These are phyloP conservation scores for Hymenoscyphus scutula DNA, from an alignment of 2,329 filamentous ascomycete species.

Conservation along the genomic window DNA sequence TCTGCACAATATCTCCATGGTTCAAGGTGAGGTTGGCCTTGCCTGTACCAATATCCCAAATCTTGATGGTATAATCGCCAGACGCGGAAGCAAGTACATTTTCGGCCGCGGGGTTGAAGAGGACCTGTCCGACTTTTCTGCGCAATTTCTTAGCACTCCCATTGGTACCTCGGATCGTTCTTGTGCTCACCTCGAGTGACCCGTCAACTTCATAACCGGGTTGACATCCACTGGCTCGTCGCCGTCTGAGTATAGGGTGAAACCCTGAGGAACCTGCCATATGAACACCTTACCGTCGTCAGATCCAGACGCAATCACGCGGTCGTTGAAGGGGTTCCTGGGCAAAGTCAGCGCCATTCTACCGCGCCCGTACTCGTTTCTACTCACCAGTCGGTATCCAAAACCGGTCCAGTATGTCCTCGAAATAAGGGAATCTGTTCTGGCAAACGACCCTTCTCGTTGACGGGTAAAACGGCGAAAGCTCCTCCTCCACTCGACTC, in stretches of 20 bases:
- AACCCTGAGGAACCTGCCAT: slow-evolving; percentile 89
- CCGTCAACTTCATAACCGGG: slow-evolving; percentile 77
- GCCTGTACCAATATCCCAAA: slow-evolving; percentile 89
- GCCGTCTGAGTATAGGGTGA: slow-evolving; percentile 78
- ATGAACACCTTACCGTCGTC: slow-evolving; percentile 97
- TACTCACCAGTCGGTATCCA: slow-evolving; percentile 92
- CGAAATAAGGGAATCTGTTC: slow-evolving; percentile 93
- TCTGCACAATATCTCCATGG: slow-evolving; percentile 90
- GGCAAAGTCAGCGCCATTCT: slow-evolving; percentile 24
- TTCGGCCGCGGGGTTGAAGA: slow-evolving; percentile 95
- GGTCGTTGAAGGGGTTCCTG: slow-evolving; percentile 96
- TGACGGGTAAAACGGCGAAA: slow-evolving; percentile 90
- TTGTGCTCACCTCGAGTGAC: slow-evolving; percentile 71
- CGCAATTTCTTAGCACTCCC: slow-evolving; percentile 29
- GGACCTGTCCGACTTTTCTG: slow-evolving; percentile 95
- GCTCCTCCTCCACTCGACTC: slow-evolving; percentile 93
- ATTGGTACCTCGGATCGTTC: background rate
- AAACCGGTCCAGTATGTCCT: slow-evolving; percentile 89
- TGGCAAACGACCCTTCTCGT: slow-evolving; percentile 85
- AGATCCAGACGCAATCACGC: slow-evolving; percentile 85
- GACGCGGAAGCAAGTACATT: slow-evolving; percentile 94
- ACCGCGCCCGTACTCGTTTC: background rate
- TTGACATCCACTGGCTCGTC: slow-evolving; percentile 81
- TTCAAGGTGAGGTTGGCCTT: slow-evolving; percentile 73
- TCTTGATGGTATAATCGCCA: slow-evolving; percentile 89